Base-by-base conservation (phyloP, 1,284 basidiomycete species). In the Omphalotus olearius region DNA sequence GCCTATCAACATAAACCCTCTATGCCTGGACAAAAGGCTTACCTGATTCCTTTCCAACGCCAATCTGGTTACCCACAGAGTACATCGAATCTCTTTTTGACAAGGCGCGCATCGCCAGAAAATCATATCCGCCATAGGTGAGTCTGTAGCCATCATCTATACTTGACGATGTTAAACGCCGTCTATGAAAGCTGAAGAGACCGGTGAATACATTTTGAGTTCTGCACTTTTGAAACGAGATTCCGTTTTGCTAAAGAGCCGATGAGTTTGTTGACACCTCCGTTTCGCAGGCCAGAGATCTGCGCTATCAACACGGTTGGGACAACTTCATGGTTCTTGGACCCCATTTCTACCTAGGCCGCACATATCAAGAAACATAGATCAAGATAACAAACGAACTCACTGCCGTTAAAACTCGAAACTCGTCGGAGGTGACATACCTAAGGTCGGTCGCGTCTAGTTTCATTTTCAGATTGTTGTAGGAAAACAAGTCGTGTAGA, bases 41-140 rank as follows among this genome's bases (percentile, higher is more conserved):
- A 85, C 90, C 94, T 53, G 91, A 93, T 71, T 99, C 97, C 71
- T 99, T 99, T 23, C 96, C 96, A 23, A 98, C 95, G 33, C 96
- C 96, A 61, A 99, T 96, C 71, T 97, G 93, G 65, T 97, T 96
- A 11, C 96, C 97, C 30, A 99, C 92, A 20, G 90, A 91, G 59
- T 88, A 74, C 68, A 93, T 77, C 1, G 90, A 83, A 58, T 92
- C 92, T 52, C 94, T 73, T 67, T 95, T 94, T 1, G 91, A 93
- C 64, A 99, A 78, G 1, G 96, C 90, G 39, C 93, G 82, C 72
- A 99, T 89, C 9, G 97, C 93, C 18, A 99, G 80, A 66, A 88
- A 99, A 63, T 99, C 96, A 58, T 98, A 95, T 2, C 96, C 96
- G 42, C 97, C 96, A 64, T 99, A 99, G 1, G 97, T 99, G 55